A percentile compares a stretch with the other conserved stretches of the same genome.
These are phyloP conservation scores for Aureobasidium sp. DNA, from an alignment of 2,329 filamentous ascomycete species.

Conservation along the genomic window DNA sequence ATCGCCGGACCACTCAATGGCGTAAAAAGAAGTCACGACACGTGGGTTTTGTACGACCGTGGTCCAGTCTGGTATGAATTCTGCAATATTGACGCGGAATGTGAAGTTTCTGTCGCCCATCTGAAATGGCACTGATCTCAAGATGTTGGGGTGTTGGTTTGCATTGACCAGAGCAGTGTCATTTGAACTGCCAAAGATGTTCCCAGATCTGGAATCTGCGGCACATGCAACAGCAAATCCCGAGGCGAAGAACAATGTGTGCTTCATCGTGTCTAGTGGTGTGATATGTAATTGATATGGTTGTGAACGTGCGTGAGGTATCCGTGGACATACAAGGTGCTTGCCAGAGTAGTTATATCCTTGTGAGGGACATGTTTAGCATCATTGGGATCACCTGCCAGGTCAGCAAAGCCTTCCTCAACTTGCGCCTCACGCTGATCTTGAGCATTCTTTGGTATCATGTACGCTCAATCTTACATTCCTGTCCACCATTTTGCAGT, in stretches of 20 bases:
- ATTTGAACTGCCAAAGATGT: not conserved
- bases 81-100: not conserved
- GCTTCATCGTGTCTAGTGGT: not conserved
- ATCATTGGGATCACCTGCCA: not conserved
- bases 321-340: not conserved
- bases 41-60: not conserved
- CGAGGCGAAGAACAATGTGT: not conserved
- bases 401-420: too few relatives aligned
- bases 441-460: not conserved
- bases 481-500: not conserved
- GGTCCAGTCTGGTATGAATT: not conserved
- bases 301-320: not conserved
- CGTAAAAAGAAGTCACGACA: not conserved
- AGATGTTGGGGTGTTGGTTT: not conserved
- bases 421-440: too few relatives aligned
- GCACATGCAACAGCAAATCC: not conserved
- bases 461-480: not conserved
- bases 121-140: not conserved
- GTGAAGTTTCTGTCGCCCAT: conserved; percentile 1
- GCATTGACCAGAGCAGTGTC: not conserved
- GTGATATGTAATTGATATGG: not conserved
- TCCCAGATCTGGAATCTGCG: not conserved
- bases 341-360: not conserved
- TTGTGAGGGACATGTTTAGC: not conserved
- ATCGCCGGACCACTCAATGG: not conserved